A percentile compares a stretch with the other conserved stretches of the same genome.
Conservation (phyloP, 2,329 filamentous ascomycete genomes). For the Alternaria ethzedia region DNA sequence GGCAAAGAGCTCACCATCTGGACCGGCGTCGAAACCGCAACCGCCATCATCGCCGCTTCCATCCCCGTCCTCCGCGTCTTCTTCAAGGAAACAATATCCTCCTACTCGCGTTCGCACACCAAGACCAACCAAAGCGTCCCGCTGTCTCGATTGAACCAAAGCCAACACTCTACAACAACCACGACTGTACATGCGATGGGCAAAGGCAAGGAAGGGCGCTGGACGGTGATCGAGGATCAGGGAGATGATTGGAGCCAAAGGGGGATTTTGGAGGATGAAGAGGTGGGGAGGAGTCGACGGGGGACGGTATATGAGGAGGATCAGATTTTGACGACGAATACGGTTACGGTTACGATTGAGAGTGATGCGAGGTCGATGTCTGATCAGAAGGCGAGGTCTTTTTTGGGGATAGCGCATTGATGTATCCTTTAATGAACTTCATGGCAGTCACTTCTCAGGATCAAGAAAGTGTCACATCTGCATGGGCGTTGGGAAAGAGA, state of each 20-base stretch:
- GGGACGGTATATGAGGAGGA: background rate
- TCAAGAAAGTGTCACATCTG: background rate
- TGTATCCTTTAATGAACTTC: background rate
- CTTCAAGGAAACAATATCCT: conserved; percentile 34
- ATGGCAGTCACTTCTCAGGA: background rate
- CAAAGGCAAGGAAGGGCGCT: background rate
- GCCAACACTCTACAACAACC: conserved; percentile 1
- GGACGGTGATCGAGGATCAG: background rate
- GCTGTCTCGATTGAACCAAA: background rate
- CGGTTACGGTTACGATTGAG: conserved; percentile 10
- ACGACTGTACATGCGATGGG: conserved; percentile 2
- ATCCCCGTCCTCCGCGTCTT: conserved; percentile 42
- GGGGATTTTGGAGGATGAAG: conserved; percentile 7
- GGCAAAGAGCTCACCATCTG: conserved; percentile 40
- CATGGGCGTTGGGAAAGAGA: no score
- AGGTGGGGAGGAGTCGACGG: background rate
- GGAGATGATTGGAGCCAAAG: conserved; percentile 3
- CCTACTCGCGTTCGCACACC: background rate
- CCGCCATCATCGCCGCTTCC: conserved; percentile 36
- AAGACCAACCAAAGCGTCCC: background rate
- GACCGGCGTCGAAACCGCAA: conserved; percentile 38
- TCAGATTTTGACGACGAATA: conserved; percentile 9
- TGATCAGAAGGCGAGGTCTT: background rate
- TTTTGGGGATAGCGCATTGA: background rate
- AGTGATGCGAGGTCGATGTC: background rate